These are phyloP conservation scores for Macrocystidia cucumis DNA, from an alignment of 1,284 basidiomycete genomes.

Conservation along the genomic window DNA sequence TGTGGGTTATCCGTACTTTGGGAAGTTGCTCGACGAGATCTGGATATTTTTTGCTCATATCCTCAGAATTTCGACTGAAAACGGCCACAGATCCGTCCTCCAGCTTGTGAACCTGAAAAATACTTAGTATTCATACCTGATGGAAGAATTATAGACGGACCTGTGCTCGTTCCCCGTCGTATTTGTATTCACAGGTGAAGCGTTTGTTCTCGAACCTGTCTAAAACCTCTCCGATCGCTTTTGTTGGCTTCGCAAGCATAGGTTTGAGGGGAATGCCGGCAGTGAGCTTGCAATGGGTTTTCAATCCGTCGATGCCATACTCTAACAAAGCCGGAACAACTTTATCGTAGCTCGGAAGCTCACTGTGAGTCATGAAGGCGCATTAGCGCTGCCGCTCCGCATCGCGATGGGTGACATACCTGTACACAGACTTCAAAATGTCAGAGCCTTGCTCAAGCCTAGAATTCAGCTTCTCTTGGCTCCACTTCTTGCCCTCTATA, in stretches of 20 bases:
- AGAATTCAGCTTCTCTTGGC: slow-evolving; percentile 63
- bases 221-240: slow-evolving; percentile 97
- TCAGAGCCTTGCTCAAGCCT: slow-evolving; percentile 78
- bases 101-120: slow-evolving; percentile 67
- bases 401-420: slow-evolving; percentile 37
- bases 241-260: slow-evolving; percentile 99
- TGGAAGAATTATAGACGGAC: slow-evolving; percentile 24
- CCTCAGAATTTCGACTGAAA: slow-evolving; percentile 96
- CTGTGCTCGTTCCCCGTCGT: slow-evolving; percentile 97
- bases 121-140: neutral
- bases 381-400: neutral
- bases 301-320: slow-evolving; percentile 68
- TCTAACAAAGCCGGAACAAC: slow-evolving; percentile 91
- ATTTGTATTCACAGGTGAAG: slow-evolving; percentile 99
- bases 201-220: slow-evolving; percentile 94
- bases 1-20: slow-evolving; percentile 52
- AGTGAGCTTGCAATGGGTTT: slow-evolving; percentile 81
- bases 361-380: slow-evolving; percentile 39
- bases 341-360: slow-evolving; percentile 89
- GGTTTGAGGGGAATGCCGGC: slow-evolving; percentile 97
- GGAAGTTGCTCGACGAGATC: slow-evolving; percentile 94
- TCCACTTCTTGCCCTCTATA: slow-evolving; percentile 71
- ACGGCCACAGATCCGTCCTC: slow-evolving; percentile 78
- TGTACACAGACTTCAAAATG: slow-evolving; percentile 88
- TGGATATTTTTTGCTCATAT: slow-evolving; percentile 99